Evolutionary conservation across 2,329 filamentous ascomycete genomes (phyloP).

Genomic region (Plenodomus lindquistii): DNA sequence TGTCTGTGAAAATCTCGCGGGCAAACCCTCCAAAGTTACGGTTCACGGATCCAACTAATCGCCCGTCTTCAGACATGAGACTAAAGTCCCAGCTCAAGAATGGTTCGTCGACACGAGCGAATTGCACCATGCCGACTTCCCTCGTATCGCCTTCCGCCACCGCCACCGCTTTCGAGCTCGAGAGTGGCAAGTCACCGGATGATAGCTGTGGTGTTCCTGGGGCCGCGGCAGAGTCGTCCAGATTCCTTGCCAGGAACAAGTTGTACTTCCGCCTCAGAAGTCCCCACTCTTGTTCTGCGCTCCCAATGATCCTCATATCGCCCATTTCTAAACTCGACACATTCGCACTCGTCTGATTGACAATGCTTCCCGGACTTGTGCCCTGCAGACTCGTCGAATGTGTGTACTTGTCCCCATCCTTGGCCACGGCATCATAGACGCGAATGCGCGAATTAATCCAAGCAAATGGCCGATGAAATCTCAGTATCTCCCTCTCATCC

Average conservation of each 20-base stretch:
- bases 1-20: conserved; percentile 68
- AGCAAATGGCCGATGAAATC: conserved; percentile 65
- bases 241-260: conserved; percentile 61
- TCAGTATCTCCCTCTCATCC: conserved; percentile 62
- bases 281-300: conserved; percentile 67
- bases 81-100: conserved; percentile 69
- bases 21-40: conserved; percentile 66
- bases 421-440: conserved; percentile 40
- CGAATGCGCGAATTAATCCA: conserved; percentile 63
- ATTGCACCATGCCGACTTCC: conserved; percentile 59
- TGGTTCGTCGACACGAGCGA: conserved; percentile 65
- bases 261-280: conserved; percentile 66
- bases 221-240: conserved; percentile 42
- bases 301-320: conserved; percentile 66
- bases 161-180: conserved; percentile 53
- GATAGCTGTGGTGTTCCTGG: conserved; percentile 46
- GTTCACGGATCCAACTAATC: conserved; percentile 64
- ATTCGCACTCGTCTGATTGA: conserved; percentile 53
- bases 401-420: conserved; percentile 33
- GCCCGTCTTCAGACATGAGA: conserved; percentile 55
- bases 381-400: conserved; percentile 51
- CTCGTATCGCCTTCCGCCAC: conserved; percentile 40
- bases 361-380: conserved; percentile 48
- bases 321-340: conserved; percentile 58
- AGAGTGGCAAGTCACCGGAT: conserved; percentile 53